Conservation (phyloP, 179 eudicot genomes). For the Silene coronaria region DNA sequence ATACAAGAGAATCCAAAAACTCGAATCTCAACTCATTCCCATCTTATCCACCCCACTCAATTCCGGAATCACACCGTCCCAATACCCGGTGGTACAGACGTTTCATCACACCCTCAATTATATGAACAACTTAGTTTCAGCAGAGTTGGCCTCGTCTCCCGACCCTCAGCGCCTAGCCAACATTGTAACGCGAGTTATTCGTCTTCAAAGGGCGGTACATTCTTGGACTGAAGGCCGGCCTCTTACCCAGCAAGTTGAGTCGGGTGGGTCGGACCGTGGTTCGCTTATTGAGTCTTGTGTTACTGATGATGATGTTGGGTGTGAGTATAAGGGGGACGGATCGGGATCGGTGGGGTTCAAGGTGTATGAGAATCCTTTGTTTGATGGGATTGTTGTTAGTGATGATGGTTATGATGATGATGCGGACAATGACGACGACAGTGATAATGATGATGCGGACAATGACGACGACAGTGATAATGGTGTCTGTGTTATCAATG, state of each 20-base stretch:
- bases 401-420: not conserved
- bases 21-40: conserved; percentile 21
- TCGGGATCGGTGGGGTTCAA: conserved; percentile 1
- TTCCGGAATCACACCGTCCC: not conserved
- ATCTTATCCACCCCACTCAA: not conserved
- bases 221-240: conserved; percentile 12
- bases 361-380: conserved; percentile 25
- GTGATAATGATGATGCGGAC: not conserved
- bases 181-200: not conserved
- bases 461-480: too few species aligned
- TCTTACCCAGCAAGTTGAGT: not conserved
- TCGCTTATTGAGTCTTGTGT: conserved; percentile 19
- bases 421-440: not conserved
- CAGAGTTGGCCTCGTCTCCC: conserved; percentile 14
- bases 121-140: conserved; percentile 2
- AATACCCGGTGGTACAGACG: not conserved
- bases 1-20: conserved; percentile 8
- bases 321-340: not conserved
- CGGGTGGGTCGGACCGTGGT: not conserved
- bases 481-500: not conserved
- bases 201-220: conserved; percentile 13
- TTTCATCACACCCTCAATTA: conserved; percentile 1
- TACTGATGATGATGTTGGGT: conserved; percentile 12
- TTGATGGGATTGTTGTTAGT: not conserved
- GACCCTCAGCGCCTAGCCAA: not conserved